Percentiles rank a stretch among this genome's conserved stretches.
phyloP scores from a whole-genome alignment of 331 rosid genomes.

The Arachis monticola region DNA sequence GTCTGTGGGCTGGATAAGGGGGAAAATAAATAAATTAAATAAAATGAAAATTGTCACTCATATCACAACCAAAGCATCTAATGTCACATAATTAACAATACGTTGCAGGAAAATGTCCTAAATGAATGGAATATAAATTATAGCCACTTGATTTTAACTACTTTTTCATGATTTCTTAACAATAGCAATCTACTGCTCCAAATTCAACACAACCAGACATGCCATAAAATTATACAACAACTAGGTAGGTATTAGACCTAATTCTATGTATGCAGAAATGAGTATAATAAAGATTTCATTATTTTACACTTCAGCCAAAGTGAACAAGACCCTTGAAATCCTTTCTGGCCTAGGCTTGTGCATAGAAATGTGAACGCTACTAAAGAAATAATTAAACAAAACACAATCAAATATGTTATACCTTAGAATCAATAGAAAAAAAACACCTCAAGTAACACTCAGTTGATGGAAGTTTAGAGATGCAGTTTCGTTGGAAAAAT shows the following conservation, averaged over 20 bases:
- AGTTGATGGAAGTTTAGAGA: conserved; percentile 19
- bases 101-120: conserved; percentile 36
- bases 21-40: conserved; percentile 16
- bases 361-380: conserved; percentile 1
- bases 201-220: conserved; percentile 13
- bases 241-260: not conserved
- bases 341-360: no score
- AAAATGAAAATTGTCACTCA: conserved; percentile 29
- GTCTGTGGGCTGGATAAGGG: conserved; percentile 91
- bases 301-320: conserved; percentile 5
- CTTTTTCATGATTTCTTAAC: conserved; percentile 15
- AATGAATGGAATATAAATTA: conserved; percentile 13
- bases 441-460: conserved; percentile 22
- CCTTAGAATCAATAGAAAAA: conserved; percentile 21
- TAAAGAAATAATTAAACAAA: conserved; percentile 29
- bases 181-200: not conserved
- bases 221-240: not conserved
- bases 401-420: conserved; percentile 23
- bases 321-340: not conserved
- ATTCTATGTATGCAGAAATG: not conserved
- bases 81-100: conserved; percentile 25
- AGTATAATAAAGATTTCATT: not conserved
- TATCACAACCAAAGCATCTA: conserved; percentile 32
- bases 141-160: conserved; percentile 3
- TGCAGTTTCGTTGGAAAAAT: conserved; percentile 12